Base-by-base conservation (phyloP, 352 stramenopile genomes). In the Phytophthora fragariae region DNA sequence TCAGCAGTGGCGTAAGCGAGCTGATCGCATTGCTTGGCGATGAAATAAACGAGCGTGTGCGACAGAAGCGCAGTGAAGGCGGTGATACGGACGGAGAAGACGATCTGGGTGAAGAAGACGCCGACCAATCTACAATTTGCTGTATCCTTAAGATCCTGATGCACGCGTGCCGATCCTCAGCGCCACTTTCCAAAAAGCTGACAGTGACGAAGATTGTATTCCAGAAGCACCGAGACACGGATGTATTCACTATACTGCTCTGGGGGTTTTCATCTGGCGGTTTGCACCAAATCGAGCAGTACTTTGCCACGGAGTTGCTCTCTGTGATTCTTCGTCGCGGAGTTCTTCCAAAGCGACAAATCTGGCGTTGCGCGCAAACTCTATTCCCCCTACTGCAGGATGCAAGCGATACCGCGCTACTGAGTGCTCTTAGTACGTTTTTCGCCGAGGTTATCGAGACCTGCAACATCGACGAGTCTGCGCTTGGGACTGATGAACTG, bases 71-170 rank as follows among this genome's bases (percentile, higher is more conserved):
- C 17, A 57, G 14, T 53, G 47, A 46, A 15, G 41, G 41, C 31
- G 68, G 56, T 21, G 65, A 80, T 0, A 77, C 60, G 0, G 76
- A 85, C 27, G 73, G 71, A 39, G 76, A 87, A 9, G 68, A 80
- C 2, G 73, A 81, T 5, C 64, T 74, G 17, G 77, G 82, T 0
- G 80, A 87, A 35, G 82, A 92, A 56, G 85, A 92, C 27, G 80
- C 79, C 2, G 81, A 91, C 53, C 86, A 96, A 46, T 92, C 87
- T 10, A 85, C 80, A 1, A 77, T 91, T 2, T 88, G 82, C 50
- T 94, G 87, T 37, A 85, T 93, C 15, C 57, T 96, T 37, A 94
- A 94, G 57, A 88, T 96, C 14, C 67, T 96, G 5, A 55, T 90
- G 21, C 86, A 96, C 46, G 72, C 74, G 21, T 91, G 81, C 63